Evolutionary conservation across 2,329 filamentous ascomycete species (phyloP).

Genomic region (Ophiocordyceps robertsii): DNA sequence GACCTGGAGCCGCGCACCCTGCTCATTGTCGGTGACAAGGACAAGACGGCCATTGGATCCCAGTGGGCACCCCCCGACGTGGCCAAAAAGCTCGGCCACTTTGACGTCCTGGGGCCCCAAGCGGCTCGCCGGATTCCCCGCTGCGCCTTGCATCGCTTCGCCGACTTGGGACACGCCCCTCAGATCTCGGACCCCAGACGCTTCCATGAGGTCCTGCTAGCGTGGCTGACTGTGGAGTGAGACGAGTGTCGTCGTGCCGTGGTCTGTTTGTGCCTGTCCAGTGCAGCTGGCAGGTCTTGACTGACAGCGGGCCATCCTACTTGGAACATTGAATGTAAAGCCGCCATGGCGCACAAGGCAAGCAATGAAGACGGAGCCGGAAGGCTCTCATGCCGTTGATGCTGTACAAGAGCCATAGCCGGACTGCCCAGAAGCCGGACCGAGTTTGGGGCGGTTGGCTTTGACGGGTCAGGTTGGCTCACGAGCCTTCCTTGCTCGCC

Average conservation of each 20-base stretch:
- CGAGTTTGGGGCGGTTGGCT: no score
- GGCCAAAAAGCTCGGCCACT: conserved; percentile 31
- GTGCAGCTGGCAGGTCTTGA: no score
- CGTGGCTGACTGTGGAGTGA: conserved; percentile 17
- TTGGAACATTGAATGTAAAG: no score
- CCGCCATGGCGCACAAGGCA: no score
- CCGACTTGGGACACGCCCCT: conserved; percentile 35
- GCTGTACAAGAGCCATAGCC: no score
- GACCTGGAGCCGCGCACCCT: conserved; percentile 29
- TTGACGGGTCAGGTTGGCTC: no score
- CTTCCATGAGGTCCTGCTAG: conserved; percentile 31
- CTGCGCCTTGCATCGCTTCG: conserved; percentile 30
- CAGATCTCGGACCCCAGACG: conserved; percentile 35
- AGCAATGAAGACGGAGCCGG: no score
- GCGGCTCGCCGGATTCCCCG: conserved; percentile 29
- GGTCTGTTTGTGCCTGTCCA: no score
- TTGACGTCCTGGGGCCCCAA: conserved; percentile 32
- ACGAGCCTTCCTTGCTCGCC: no score
- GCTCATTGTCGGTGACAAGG: conserved; percentile 35
- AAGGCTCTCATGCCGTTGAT: no score
- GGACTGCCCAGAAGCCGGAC: no score
- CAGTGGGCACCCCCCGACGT: conserved; percentile 33
- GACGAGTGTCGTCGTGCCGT: background rate
- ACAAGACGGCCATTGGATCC: conserved; percentile 41
- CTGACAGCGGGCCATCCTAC: no score